Evolutionary conservation across 306 rosid genomes (phyloP), one percentile per base, ranked within the genome.

Genomic region (Cicer judaicum): DNA sequence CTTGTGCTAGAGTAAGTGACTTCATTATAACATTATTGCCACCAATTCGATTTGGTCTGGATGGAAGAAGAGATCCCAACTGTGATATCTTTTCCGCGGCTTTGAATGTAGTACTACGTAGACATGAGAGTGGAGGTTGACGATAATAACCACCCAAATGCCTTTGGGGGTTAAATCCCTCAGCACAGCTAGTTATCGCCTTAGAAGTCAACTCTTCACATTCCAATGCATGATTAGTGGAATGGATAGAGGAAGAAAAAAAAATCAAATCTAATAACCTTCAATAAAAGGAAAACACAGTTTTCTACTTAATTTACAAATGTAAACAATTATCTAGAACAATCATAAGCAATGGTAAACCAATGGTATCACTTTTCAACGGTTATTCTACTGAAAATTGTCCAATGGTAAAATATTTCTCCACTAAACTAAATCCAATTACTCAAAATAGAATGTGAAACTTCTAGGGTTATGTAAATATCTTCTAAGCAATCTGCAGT

Each of bases 1-100:
- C 29, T 24, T 24, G 3, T 50, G 82, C 79, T 5, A 96, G 98
- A 84, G 85, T 91, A 61, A 94, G 91, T 52, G 89, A 93, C 55
- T 38, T 72, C 97, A 87, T 94, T 72, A 90, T 88, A 75, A 76
- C 41, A 62, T 86, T 87, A 84, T 89, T 94, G 70, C 97, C 96
- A 52, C 97, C 98, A 60, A 94, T 87, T 34, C 98, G 96, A 34
- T 78, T 91, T 24, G 29, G 29, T 24, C 3, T 2, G 2, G 29
- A 24, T 24, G 3, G 29, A 24, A 24, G 29, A 24, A 24, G 29
- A 24, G 29, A 24, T 24, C 29, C 29, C 2, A 24, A 24, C 3
- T 2, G 29, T 24, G 29, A 24, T 24, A 2, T 24, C 29, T 24
- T 24, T 24, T 24, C 29, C 0, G 29, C 29, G 2, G 29, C 29